Evolutionary conservation across 352 stramenopile species (phyloP).

Genomic region (Phytophthora hibernalis): DNA sequence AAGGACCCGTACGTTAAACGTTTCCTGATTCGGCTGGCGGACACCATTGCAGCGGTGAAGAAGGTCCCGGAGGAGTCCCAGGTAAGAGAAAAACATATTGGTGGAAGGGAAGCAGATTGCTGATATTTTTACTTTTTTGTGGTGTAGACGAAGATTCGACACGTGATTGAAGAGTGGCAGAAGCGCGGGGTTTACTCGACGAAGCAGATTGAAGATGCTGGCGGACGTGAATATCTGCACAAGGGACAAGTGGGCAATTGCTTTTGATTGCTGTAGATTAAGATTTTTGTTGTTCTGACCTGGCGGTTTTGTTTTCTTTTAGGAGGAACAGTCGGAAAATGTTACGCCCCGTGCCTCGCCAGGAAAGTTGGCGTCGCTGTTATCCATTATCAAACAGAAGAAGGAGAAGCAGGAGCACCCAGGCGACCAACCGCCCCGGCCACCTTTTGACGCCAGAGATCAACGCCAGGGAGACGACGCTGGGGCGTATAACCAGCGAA

Average conservation of each 20-base stretch:
- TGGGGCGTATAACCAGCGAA: conserved; percentile 22
- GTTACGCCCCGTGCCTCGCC: conserved; percentile 47
- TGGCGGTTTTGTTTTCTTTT: conserved; percentile 6
- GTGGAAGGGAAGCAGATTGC: not conserved
- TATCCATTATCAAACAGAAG: conserved; percentile 88
- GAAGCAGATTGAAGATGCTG: conserved; percentile 68
- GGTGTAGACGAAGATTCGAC: conserved; percentile 57
- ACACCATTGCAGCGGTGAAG: conserved; percentile 79
- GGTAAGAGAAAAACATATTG: conserved; percentile 34
- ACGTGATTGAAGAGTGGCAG: conserved; percentile 86
- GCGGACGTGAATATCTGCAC: conserved; percentile 46
- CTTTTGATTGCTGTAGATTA: not conserved
- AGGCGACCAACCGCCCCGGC: conserved; percentile 16
- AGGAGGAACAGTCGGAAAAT: conserved; percentile 41
- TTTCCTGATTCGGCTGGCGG: conserved; percentile 75
- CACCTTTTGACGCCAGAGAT: conserved; percentile 22
- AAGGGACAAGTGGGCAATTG: conserved; percentile 27
- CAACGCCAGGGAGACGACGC: conserved; percentile 21
- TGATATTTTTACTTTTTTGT: conserved; percentile 14
- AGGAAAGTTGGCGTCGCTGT: conserved; percentile 73
- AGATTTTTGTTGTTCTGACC: conserved; percentile 3
- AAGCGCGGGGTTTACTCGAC: conserved; percentile 73
- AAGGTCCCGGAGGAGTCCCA: conserved; percentile 69
- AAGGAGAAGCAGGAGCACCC: conserved; percentile 57
- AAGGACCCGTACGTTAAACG: conserved; percentile 83